Evolutionary conservation across 2,329 filamentous ascomycete species (phyloP).

Genomic region (Leptosphaerulina australis): DNA sequence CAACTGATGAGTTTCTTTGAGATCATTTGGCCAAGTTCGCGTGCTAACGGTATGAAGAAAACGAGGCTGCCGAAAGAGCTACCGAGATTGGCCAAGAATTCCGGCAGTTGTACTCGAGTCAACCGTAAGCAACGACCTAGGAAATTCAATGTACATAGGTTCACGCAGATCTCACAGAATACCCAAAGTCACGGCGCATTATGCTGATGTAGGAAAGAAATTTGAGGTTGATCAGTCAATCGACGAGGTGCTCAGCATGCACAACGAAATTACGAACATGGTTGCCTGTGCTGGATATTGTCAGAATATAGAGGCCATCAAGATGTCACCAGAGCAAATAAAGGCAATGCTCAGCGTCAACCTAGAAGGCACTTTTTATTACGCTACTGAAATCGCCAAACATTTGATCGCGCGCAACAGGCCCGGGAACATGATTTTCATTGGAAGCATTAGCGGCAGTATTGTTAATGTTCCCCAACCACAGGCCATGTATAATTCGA

Average conservation of each 20-base stretch:
- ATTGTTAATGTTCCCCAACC: not conserved
- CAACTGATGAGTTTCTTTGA: not conserved
- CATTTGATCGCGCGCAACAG: not conserved
- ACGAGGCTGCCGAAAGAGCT: not conserved
- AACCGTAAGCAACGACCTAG: not conserved
- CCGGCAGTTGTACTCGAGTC: not conserved
- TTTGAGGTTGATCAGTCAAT: not conserved
- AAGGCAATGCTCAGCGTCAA: slow-evolving; percentile 4
- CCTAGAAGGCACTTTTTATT: not conserved
- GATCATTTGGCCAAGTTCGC: too few relatives aligned
- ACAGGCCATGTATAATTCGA: not conserved
- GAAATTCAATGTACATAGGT: not conserved
- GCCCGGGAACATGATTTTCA: not conserved
- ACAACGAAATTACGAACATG: not conserved
- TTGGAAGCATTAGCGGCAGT: not conserved
- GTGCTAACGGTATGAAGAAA: not conserved
- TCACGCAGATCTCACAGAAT: not conserved
- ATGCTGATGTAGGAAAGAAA: not conserved
- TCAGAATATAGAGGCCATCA: not conserved
- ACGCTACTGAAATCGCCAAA: not conserved
- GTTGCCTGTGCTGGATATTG: not conserved
- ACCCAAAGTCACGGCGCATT: not conserved
- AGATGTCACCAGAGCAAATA: not conserved
- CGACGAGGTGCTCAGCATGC: not conserved
- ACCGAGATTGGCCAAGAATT: not conserved